Percentiles rank a stretch among this genome's conserved stretches.
These are phyloP conservation scores for Nitzschia sp. DNA, from an alignment of 108 stramenopile genomes.

Conservation along the genomic window DNA sequence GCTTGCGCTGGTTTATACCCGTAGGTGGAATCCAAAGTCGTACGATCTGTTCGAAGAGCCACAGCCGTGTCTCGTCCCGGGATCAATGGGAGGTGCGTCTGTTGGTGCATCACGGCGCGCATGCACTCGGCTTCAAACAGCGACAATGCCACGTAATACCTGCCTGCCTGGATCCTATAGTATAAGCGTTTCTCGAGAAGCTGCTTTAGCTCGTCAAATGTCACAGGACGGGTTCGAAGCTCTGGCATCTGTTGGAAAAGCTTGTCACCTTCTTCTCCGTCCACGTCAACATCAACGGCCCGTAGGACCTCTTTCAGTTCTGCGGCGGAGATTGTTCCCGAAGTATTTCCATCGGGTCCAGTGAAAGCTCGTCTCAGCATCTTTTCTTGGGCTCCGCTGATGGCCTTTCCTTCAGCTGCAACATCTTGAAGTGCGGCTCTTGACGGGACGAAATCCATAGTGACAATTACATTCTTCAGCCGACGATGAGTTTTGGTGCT, in stretches of 20 bases:
- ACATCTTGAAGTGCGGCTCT: slow-evolving; percentile 66
- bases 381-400: slow-evolving; percentile 87
- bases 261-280: slow-evolving; percentile 78
- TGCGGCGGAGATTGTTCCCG: slow-evolving; percentile 80
- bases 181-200: slow-evolving; percentile 84
- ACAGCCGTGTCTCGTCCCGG: slow-evolving; percentile 81
- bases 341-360: slow-evolving; percentile 78
- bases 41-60: slow-evolving; percentile 76
- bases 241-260: slow-evolving; percentile 76
- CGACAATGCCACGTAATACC: slow-evolving; percentile 91
- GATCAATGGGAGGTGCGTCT: slow-evolving; percentile 66
- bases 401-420: slow-evolving; percentile 71
- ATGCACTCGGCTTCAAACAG: slow-evolving; percentile 96
- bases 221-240: slow-evolving; percentile 46
- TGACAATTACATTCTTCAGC: slow-evolving; percentile 96
- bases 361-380: slow-evolving; percentile 87
- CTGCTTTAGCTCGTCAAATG: slow-evolving; percentile 87
- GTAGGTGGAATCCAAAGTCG: slow-evolving; percentile 78
- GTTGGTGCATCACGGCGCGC: slow-evolving; percentile 90
- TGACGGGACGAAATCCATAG: slow-evolving; percentile 90
- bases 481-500: slow-evolving; percentile 93
- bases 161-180: slow-evolving; percentile 91
- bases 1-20: slow-evolving; percentile 82
- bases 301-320: slow-evolving; percentile 89
- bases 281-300: slow-evolving; percentile 93